Evolutionary conservation across 2,329 filamentous ascomycete genomes (phyloP).

Genomic region (Amylocarpus encephaloides): DNA sequence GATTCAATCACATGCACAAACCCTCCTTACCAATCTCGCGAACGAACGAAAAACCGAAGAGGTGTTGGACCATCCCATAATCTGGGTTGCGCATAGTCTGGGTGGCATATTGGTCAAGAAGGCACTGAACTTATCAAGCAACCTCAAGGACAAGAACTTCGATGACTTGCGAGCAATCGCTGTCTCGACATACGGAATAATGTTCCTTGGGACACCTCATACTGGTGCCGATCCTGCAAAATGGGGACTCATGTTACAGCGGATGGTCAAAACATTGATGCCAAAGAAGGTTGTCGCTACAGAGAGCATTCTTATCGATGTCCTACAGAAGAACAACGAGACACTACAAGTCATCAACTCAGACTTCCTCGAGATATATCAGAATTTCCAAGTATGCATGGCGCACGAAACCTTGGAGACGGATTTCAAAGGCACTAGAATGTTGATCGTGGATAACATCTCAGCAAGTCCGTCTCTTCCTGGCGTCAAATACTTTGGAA

Average conservation of each 20-base stretch:
- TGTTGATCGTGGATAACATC: slow-evolving; percentile 61
- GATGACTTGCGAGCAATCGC: slow-evolving; percentile 63
- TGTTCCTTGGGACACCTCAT: slow-evolving; percentile 74
- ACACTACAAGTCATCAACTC: slow-evolving; percentile 68
- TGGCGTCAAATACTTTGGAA: slow-evolving; percentile 67
- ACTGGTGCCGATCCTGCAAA: slow-evolving; percentile 61
- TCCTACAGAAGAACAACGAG: slow-evolving; percentile 68
- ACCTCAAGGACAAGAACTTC: slow-evolving; percentile 50
- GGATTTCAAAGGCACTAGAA: slow-evolving; percentile 56
- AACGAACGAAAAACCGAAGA: slow-evolving; percentile 54
- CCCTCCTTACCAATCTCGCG: slow-evolving; percentile 55
- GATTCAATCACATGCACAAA: slow-evolving; percentile 66
- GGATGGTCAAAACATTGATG: slow-evolving; percentile 58
- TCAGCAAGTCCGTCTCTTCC: slow-evolving; percentile 65
- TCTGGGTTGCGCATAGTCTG: slow-evolving; percentile 70
- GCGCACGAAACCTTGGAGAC: slow-evolving; percentile 70
- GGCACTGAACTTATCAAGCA: slow-evolving; percentile 61
- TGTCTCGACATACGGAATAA: slow-evolving; percentile 67
- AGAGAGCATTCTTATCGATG: slow-evolving; percentile 61
- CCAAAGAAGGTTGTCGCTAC: slow-evolving; percentile 61
- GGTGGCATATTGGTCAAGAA: slow-evolving; percentile 68
- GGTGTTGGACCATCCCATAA: slow-evolving; percentile 57
- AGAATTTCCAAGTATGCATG: slow-evolving; percentile 67
- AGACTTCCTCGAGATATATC: slow-evolving; percentile 65
- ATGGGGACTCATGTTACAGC: slow-evolving; percentile 62